Base-by-base conservation (phyloP, 2,329 filamentous ascomycete genomes). In the Metarhizium humberi region DNA sequence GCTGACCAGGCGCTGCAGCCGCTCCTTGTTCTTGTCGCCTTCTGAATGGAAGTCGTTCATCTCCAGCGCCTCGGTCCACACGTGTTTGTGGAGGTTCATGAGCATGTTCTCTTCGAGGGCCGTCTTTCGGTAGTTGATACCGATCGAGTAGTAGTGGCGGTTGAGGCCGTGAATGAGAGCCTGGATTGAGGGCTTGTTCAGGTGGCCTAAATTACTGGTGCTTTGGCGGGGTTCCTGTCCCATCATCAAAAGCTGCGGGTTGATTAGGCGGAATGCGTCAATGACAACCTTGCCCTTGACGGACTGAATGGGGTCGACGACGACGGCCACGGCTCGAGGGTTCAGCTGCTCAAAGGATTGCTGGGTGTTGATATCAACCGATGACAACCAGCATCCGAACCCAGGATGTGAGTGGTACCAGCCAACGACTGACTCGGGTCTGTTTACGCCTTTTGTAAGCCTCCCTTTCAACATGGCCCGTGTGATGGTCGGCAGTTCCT, bases 361-460 rank as follows among this genome's bases (percentile, higher is more conserved):
- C 71, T 99, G 94, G 34, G 94, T 99, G 77, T 99, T 97, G 78
- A 99, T 97, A 78, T 99, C 94, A 69, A 99, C 94, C 18, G 89
- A 95, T 2, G 94, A 99, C 30, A 99, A 85, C 94, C 94, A 99
- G 80, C 94, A 99, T 65, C 94, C 94, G 70, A 99, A 99, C 64
- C 94, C 94, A 52, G 94, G 94, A 81, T 99, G 94, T 60, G 94
- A 97, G 75, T 99, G 94, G 75, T 99, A 99, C 94, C 94, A 99
- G 72, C 94, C 94, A 54, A 99, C 94, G 56, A 99, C 94, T 0
- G 92, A 92, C 73, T 99, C 94, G 57, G 92, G 92, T 71, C 92
- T 96, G 63, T 54, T 38, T 6, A 18, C 2, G 6, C 5, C 40
- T 51, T 20, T 42, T 25, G 36, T 13, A 34, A 16, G 47, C 50